phyloP scores from a whole-genome alignment of 345 rosid genomes.

The Xanthoceras sorbifolium region DNA sequence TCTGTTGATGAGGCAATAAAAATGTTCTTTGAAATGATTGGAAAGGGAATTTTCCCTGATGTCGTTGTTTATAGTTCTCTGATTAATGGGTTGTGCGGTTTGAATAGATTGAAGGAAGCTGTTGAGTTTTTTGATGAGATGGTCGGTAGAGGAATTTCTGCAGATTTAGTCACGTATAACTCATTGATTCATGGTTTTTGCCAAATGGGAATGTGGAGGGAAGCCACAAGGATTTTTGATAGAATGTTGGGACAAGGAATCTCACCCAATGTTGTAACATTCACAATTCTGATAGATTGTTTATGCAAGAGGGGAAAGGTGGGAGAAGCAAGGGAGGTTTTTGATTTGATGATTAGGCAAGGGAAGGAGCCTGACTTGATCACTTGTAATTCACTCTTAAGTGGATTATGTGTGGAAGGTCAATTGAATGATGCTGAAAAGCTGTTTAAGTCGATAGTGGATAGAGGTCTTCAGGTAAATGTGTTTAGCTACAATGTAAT shows the following conservation, averaged over 20 bases:
- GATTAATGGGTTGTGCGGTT: conserved; percentile 30
- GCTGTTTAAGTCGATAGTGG: conserved; percentile 27
- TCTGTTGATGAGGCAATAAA: conserved; percentile 23
- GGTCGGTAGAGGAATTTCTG: conserved; percentile 18
- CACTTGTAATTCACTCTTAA: conserved; percentile 37
- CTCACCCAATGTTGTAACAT: conserved; percentile 27
- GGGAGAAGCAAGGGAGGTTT: conserved; percentile 26
- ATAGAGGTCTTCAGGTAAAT: conserved; percentile 26
- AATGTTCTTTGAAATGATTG: conserved; percentile 28
- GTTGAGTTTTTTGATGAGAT: conserved; percentile 22
- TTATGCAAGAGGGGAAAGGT: conserved; percentile 23
- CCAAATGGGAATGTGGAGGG: conserved; percentile 20
- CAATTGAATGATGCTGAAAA: conserved; percentile 32
- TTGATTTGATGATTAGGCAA: conserved; percentile 29
- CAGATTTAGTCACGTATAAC: conserved; percentile 19
- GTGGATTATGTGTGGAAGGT: conserved; percentile 35
- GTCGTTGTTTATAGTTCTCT: conserved; percentile 32
- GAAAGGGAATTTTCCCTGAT: conserved; percentile 26
- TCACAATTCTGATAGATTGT: conserved; percentile 25
- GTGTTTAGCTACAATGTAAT: conserved; percentile 36
- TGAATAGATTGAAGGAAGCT: conserved; percentile 18
- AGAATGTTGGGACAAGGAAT: conserved; percentile 28
- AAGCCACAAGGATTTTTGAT: conserved; percentile 25
- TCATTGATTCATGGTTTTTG: conserved; percentile 27
- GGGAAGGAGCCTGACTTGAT: conserved; percentile 21